These are phyloP conservation scores for Fusarium sp. DNA, from an alignment of 2,329 filamentous ascomycete genomes.

Conservation along the genomic window DNA sequence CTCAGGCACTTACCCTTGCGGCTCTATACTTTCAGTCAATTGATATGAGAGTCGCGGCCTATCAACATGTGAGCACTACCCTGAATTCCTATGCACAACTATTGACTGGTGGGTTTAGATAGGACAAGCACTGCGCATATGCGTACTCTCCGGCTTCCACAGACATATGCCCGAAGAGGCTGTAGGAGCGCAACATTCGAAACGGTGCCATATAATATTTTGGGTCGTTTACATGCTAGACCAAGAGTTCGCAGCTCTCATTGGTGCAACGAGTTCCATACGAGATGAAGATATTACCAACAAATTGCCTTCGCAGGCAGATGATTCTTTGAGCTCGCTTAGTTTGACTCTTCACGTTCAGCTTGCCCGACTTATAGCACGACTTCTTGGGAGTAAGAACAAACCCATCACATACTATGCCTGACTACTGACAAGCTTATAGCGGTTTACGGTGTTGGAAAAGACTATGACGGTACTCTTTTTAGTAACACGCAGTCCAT, in stretches of 20 bases:
- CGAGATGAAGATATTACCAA: slow-evolving; percentile 50
- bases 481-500: slow-evolving; percentile 49
- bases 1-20: slow-evolving; percentile 51
- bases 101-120: slow-evolving; percentile 31
- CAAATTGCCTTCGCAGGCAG: slow-evolving; percentile 47
- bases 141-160: slow-evolving; percentile 50
- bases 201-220: slow-evolving; percentile 48
- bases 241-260: slow-evolving; percentile 46
- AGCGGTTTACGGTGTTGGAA: slow-evolving; percentile 48
- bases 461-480: slow-evolving; percentile 47
- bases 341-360: slow-evolving; percentile 47
- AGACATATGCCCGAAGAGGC: slow-evolving; percentile 45
- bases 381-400: slow-evolving; percentile 37
- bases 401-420: accelerated
- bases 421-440: neutral
- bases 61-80: slow-evolving; percentile 51
- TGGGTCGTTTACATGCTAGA: slow-evolving; percentile 51
- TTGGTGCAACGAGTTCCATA: slow-evolving; percentile 47
- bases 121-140: slow-evolving; percentile 51
- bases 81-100: accelerated
- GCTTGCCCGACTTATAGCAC: slow-evolving; percentile 45
- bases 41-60: slow-evolving; percentile 56
- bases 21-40: slow-evolving; percentile 57
- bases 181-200: slow-evolving; percentile 43
- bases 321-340: slow-evolving; percentile 44